phyloP scores from a whole-genome alignment of 139 green algal species.

The Microglena sp. region DNA sequence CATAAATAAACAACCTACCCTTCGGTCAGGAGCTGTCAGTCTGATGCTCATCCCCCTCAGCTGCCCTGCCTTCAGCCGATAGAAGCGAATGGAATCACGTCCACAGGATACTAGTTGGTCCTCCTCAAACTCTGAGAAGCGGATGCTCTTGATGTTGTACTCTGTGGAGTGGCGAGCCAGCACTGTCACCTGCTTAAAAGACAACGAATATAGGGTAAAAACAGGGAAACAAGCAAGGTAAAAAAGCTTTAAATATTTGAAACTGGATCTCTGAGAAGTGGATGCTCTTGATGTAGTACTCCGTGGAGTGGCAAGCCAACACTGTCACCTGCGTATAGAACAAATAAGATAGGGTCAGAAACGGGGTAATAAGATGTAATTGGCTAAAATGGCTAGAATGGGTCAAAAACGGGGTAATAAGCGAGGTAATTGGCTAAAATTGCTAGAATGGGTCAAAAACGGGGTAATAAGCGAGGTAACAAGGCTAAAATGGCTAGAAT shows the following conservation, averaged over 20 bases:
- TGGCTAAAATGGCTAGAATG: too few relatives aligned
- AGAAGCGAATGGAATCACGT: conserved; percentile 64
- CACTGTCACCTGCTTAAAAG: conserved; percentile 31
- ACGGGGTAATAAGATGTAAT: too few relatives aligned
- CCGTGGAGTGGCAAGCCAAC: conserved; percentile 33
- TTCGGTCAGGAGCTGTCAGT: conserved; percentile 14
- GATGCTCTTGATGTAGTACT: conserved; percentile 58
- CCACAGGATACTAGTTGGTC: conserved; percentile 38
- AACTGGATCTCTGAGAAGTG: conserved; percentile 58
- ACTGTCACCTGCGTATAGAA: conserved; percentile 33
- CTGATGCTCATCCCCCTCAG: conserved; percentile 55
- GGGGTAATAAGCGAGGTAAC: too few relatives aligned
- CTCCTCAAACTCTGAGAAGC: conserved; percentile 57
- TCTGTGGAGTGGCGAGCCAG: conserved; percentile 39
- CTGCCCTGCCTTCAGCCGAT: conserved; percentile 53
- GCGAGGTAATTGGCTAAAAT: too few relatives aligned
- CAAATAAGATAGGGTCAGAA: too few relatives aligned
- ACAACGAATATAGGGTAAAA: too few relatives aligned
- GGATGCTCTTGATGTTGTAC: conserved; percentile 55
- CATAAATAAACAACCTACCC: conserved; percentile 10
- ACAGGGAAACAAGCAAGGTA: too few relatives aligned
- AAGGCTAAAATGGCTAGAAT: too few relatives aligned
- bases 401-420: too few relatives aligned
- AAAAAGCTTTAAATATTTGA: too few relatives aligned
- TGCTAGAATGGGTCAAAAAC: too few relatives aligned